Conservation (phyloP, 2,329 filamentous ascomycete species). For the Lachnellula cervina region DNA sequence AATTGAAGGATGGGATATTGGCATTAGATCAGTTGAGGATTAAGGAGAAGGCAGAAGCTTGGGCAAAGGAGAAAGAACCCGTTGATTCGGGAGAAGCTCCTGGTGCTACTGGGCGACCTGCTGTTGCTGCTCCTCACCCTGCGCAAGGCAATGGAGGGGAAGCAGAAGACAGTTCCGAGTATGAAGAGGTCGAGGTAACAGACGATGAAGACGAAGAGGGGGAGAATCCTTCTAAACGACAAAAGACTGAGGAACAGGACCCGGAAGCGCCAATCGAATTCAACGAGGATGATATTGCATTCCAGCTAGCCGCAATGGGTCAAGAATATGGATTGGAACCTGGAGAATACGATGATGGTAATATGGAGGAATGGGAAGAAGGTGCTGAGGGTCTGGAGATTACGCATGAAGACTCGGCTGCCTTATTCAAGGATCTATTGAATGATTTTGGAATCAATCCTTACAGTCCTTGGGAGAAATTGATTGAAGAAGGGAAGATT, state of each 20-base stretch:
- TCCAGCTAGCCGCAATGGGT: slow-evolving; percentile 85
- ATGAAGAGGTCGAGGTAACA: slow-evolving; percentile 48
- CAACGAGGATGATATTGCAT: slow-evolving; percentile 90
- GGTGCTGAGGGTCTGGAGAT: slow-evolving; percentile 66
- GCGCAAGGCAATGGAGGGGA: slow-evolving; percentile 31
- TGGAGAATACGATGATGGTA: slow-evolving; percentile 68
- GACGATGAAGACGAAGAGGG: slow-evolving; percentile 47
- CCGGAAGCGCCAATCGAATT: slow-evolving; percentile 63
- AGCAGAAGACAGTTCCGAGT: slow-evolving; percentile 61
- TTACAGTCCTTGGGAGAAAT: slow-evolving; percentile 85
- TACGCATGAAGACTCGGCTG: slow-evolving; percentile 69
- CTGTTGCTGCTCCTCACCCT: slow-evolving; percentile 15
- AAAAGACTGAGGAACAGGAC: slow-evolving; percentile 40
- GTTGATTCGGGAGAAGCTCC: slow-evolving; percentile 26
- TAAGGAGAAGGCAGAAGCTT: slow-evolving; percentile 47
- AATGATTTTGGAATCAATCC: slow-evolving; percentile 79
- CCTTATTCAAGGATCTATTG: slow-evolving; percentile 79
- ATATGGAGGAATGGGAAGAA: slow-evolving; percentile 60
- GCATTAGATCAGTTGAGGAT: slow-evolving; percentile 69
- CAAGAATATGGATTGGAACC: slow-evolving; percentile 75
- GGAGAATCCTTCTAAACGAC: slow-evolving; percentile 46
- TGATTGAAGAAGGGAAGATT: slow-evolving; percentile 76
- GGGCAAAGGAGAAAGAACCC: slow-evolving; percentile 22
- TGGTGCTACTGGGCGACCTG: slow-evolving; percentile 21
- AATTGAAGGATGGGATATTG: slow-evolving; percentile 73